Base-by-base conservation (phyloP, 1,284 basidiomycete genomes). In the Caloboletus firmus region DNA sequence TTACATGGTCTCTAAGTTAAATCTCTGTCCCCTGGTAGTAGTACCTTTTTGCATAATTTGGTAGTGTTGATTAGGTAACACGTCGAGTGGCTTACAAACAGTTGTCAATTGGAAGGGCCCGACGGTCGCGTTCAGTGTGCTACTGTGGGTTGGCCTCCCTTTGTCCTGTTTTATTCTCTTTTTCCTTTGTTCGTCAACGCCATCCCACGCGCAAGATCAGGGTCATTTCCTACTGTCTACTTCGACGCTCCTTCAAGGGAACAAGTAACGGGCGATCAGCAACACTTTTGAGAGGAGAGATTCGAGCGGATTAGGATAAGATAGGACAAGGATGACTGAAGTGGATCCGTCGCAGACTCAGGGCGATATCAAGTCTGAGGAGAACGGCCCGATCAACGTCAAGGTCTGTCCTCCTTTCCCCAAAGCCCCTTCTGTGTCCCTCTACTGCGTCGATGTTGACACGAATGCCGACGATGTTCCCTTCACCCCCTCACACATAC, bases 331-430 rank as follows among this genome's bases (percentile, higher is more conserved):
- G 46, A 65, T 62, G 61, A 8, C 61, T 26, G 60, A 61, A 20
- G 13, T 49, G 12, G 77, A 78, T 47, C 54, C 54, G 36, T 62
- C 67, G 55, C 63, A 59, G 45, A 61, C 52, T 32, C 74, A 76
- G 46, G 68, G 76, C 4, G 78, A 79, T n/a, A 72, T 80, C 53
- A 85, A 87, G 72, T 84, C 87, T 71, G 87, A 85, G 59, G 72
- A 76, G 30, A 84, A 85, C 65, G 79, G 84, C 52, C 83, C 90
- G 35, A 90, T 93, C 68, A 93, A 91, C 71, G 87, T 93, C 76
- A 93, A 91, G 81, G 89, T 91, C 53, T 9, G 50, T 49, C 10
- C 9, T 30, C 35, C 18, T 26, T 22, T 15, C 1, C 7, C 11
- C 12, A 37, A 17, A 24, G 11, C 9, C n/a, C 2, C 10, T 5